Evolutionary conservation across 2,329 filamentous ascomycete genomes (phyloP).

Genomic region (Pseudocercospora pini-densiflorae): DNA sequence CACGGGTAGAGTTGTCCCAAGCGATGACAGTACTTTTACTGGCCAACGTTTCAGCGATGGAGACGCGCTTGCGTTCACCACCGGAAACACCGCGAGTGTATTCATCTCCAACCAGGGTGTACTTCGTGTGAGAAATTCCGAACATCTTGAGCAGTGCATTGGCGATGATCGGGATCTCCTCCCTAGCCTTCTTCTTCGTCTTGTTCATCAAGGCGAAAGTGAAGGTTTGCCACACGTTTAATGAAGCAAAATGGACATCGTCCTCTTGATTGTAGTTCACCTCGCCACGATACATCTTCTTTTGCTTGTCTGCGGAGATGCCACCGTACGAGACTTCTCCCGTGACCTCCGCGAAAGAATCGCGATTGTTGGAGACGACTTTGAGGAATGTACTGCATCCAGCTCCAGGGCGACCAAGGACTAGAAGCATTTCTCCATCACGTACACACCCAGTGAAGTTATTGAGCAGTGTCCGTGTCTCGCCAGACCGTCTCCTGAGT

Average conservation of each 20-base stretch:
- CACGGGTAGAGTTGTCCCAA: constrained; percentile 81
- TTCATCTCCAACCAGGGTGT: constrained; percentile 77
- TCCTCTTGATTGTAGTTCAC: constrained; percentile 81
- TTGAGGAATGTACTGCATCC: constrained; percentile 81
- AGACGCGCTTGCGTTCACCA: constrained; percentile 79
- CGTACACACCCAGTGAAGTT: constrained; percentile 71
- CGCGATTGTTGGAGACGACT: constrained; percentile 71
- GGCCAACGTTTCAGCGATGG: constrained; percentile 76
- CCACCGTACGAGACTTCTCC: constrained; percentile 76
- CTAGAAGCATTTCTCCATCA: constrained; percentile 70
- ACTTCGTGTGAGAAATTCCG: constrained; percentile 74
- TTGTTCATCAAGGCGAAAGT: constrained; percentile 77
- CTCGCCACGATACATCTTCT: constrained; percentile 72
- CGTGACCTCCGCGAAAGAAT: constrained; percentile 66
- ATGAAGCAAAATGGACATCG: constrained; percentile 72
- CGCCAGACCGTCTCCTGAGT: constrained; percentile 54
- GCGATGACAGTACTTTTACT: constrained; percentile 74
- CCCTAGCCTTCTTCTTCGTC: constrained; percentile 68
- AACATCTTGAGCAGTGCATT: constrained; percentile 77
- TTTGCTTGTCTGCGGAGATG: constrained; percentile 69
- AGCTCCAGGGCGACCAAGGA: constrained; percentile 72
- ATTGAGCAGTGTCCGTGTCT: constrained; percentile 62
- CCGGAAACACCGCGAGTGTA: constrained; percentile 75
- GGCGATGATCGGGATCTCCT: constrained; percentile 70
- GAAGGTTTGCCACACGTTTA: constrained; percentile 79